Evolutionary conservation across 1,284 basidiomycete species (phyloP).

Genomic region (Porogramme epimiltina): DNA sequence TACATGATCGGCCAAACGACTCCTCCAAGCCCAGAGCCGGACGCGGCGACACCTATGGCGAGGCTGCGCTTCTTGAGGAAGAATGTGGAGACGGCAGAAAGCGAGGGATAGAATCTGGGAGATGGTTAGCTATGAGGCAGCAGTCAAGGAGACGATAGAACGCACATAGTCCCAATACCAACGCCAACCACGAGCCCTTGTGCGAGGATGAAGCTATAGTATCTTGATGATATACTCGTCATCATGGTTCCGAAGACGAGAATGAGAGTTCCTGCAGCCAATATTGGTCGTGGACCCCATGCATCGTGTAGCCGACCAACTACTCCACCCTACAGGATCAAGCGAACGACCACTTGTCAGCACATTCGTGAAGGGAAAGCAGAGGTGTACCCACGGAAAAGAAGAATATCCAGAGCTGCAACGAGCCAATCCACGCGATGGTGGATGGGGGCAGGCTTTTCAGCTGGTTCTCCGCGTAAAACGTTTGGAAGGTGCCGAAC

Average conservation of each 20-base stretch:
- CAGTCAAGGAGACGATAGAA: conserved; percentile 2
- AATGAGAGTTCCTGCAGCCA: conserved; percentile 35
- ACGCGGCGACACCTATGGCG: conserved; percentile 51
- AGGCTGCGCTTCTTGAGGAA: conserved; percentile 57
- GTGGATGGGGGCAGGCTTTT: conserved; percentile 34
- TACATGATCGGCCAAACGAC: conserved; percentile 70
- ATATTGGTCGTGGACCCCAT: conserved; percentile 31
- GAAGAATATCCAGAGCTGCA: conserved; percentile 44
- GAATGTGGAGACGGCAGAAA: conserved; percentile 44
- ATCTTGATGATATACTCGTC: conserved; percentile 37
- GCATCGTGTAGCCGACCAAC: conserved; percentile 39
- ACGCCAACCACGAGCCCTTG: conserved; percentile 40
- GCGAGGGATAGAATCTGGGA: conserved; percentile 32
- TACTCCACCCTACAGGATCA: conserved; percentile 30
- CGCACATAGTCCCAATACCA: conserved; percentile 38
- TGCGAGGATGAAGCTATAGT: conserved; percentile 40
- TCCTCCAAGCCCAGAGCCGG: conserved; percentile 45
- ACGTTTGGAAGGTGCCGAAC: conserved; percentile 45
- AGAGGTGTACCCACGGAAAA: conserved; percentile 40
- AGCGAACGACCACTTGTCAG: neutral
- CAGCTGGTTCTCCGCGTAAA: conserved; percentile 45
- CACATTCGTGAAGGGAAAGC: neutral
- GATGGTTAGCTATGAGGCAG: neutral
- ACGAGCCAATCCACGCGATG: conserved; percentile 51
- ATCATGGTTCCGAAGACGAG: conserved; percentile 39